These are phyloP conservation scores for Psilocybe azurescens DNA, from an alignment of 768 basidiomycete species.

Conservation along the genomic window DNA sequence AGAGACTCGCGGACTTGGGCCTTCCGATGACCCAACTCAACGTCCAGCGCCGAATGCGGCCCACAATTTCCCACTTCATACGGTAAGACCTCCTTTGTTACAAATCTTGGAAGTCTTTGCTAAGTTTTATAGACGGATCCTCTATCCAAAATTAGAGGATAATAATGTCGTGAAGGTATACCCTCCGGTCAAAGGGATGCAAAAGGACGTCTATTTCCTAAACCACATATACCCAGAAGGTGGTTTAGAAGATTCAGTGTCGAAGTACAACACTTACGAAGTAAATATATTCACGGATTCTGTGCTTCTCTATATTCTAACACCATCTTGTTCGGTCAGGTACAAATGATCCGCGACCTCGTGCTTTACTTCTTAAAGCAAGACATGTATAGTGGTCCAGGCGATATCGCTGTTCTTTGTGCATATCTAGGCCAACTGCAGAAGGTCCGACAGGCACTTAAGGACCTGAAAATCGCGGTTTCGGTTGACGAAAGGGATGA, in stretches of 20 bases:
- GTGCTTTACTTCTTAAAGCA: conserved; percentile 47
- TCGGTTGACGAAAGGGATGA: conserved; percentile 76
- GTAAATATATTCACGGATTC: conserved; percentile 35
- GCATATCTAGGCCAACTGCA: conserved; percentile 52
- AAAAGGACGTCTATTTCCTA: conserved; percentile 70
- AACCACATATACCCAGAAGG: conserved; percentile 67
- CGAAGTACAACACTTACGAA: conserved; percentile 73
- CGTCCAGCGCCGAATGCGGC: conserved; percentile 79
- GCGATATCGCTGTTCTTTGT: conserved; percentile 53
- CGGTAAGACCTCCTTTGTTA: conserved; percentile 37
- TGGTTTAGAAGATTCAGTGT: conserved; percentile 62
- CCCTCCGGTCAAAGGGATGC: conserved; percentile 64
- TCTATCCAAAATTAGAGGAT: conserved; percentile 67
- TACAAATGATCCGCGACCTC: conserved; percentile 48
- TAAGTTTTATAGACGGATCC: conserved; percentile 47
- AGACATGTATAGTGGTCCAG: conserved; percentile 46
- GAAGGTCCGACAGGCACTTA: conserved; percentile 42
- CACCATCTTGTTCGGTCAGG: conserved; percentile 30
- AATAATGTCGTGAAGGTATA: conserved; percentile 56
- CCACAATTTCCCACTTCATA: conserved; percentile 65
- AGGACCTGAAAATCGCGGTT: conserved; percentile 53
- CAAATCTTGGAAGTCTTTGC: not conserved
- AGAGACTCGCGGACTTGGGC: conserved; percentile 61
- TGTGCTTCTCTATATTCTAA: not conserved
- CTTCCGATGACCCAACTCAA: conserved; percentile 72